phyloP scores from a whole-genome alignment of 768 basidiomycete genomes.

The Psilocybe cyanescens region DNA sequence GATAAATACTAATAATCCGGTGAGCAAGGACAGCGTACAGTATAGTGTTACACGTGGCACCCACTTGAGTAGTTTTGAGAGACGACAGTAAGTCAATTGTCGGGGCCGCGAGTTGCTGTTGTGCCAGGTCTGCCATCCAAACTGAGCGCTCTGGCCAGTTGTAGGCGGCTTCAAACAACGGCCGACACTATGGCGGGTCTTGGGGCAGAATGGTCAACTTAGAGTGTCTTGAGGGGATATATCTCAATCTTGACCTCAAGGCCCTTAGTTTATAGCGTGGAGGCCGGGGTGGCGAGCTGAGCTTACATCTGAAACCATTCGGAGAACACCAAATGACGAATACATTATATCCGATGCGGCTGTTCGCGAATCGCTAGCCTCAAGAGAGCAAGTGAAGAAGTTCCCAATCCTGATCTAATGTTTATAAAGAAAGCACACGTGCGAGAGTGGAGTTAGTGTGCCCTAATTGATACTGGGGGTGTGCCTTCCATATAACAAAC shows the following conservation, averaged over 20 bases:
- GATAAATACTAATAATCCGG: background rate
- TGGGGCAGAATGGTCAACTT: background rate
- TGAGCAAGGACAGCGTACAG: background rate
- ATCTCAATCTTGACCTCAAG: background rate
- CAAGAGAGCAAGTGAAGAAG: background rate
- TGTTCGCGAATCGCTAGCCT: background rate
- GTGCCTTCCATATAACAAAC: no score
- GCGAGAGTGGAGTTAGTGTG: background rate
- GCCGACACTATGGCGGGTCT: background rate
- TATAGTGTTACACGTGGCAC: background rate
- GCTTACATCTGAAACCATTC: conserved; percentile 3
- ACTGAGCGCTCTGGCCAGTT: background rate
- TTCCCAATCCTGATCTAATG: background rate
- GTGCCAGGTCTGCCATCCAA: background rate
- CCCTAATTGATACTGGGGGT: no score
- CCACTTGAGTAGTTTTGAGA: background rate
- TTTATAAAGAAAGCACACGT: background rate
- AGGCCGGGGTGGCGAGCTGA: background rate
- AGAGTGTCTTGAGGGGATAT: background rate
- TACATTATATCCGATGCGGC: background rate
- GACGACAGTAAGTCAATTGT: background rate
- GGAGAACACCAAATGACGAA: background rate
- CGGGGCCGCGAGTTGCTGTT: background rate
- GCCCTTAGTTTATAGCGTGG: background rate
- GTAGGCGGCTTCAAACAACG: background rate